Conservation (phyloP, 805 yeast species). For the Hanseniaspora nectarophila region DNA sequence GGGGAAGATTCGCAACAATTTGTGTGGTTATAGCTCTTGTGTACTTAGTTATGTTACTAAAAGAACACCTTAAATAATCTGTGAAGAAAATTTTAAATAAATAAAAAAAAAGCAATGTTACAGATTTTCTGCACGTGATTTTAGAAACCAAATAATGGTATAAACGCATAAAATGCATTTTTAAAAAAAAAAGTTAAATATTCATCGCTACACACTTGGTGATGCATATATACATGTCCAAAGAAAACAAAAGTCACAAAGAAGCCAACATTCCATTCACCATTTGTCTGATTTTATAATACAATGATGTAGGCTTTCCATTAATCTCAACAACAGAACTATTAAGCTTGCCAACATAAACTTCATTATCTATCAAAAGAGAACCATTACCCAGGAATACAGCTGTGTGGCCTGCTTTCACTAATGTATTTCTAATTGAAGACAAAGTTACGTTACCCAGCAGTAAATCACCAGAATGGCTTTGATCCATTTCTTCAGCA, state of each 20-base stretch:
- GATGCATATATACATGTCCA: not conserved
- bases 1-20: not conserved
- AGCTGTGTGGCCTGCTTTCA: conserved; percentile 51
- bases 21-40: not conserved
- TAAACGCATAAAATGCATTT: no score
- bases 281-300: conserved; percentile 62
- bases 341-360: conserved; percentile 63
- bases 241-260: conserved; percentile 30
- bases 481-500: conserved; percentile 19
- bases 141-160: no score
- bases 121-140: not conserved
- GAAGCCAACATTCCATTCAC: conserved; percentile 67
- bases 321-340: conserved; percentile 80
- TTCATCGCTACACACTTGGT: no score
- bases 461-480: conserved; percentile 7
- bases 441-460: conserved; percentile 84
- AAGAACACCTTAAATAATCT: no score
- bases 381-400: conserved; percentile 92
- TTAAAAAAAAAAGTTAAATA: no score
- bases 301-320: conserved; percentile 63
- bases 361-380: conserved; percentile 64
- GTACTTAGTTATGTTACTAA: no score
- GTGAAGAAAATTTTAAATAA: not conserved
- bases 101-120: not conserved
- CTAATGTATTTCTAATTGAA: conserved; percentile 57